Percentiles rank a stretch among this genome's conserved stretches.
Conservation (phyloP, 306 rosid genomes). For the Prunus davidiana region DNA sequence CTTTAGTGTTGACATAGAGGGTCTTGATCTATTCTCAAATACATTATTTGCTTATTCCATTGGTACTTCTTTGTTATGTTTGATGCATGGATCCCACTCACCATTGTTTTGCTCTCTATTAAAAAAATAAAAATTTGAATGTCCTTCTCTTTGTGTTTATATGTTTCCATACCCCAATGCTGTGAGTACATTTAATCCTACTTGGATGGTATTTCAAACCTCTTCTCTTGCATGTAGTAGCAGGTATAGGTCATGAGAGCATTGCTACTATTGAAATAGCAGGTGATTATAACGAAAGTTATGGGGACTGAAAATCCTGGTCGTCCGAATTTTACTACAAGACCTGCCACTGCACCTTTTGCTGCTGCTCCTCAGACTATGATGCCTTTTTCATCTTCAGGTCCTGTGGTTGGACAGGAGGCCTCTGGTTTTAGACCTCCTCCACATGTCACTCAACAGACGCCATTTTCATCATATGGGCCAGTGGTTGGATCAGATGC, state of each 20-base stretch:
- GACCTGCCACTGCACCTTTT: constrained; percentile 63
- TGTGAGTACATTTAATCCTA: constrained; percentile 1
- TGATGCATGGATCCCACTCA: neutral
- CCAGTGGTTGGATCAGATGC: constrained; percentile 66
- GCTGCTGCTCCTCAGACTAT: constrained; percentile 47
- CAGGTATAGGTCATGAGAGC: constrained; percentile 49
- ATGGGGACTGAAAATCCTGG: constrained; percentile 91
- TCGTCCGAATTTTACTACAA: constrained; percentile 60
- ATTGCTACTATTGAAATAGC: constrained; percentile 22
- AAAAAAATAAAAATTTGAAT: neutral
- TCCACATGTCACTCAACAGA: constrained; percentile 47
- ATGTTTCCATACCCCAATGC: neutral
- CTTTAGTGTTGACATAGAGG: neutral
- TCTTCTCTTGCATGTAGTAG: constrained; percentile 16
- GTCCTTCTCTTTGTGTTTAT: neutral
- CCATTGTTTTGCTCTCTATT: neutral
- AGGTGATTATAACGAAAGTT: constrained; percentile 26
- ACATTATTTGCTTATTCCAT: neutral
- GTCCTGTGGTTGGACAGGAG: constrained; percentile 67
- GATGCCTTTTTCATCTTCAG: constrained; percentile 70
- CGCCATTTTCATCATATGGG: constrained; percentile 74
- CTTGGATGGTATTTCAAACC: neutral
- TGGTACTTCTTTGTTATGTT: neutral
- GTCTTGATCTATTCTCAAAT: neutral
- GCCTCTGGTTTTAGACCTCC: constrained; percentile 51